phyloP scores from a whole-genome alignment of 257 asterid species.

The Paraleonurus japonicus region DNA sequence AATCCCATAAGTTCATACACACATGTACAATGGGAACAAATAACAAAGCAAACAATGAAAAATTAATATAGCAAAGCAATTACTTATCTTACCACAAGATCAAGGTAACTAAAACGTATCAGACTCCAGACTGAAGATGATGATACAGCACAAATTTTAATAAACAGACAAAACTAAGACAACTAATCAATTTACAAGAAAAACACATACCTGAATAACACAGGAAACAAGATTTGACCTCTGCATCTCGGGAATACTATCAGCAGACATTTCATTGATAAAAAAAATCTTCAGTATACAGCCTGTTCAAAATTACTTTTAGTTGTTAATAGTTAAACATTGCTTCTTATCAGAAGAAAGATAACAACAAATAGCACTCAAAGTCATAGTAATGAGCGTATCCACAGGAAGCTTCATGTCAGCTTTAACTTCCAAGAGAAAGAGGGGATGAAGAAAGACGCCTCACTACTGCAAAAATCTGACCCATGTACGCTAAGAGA shows the following conservation, averaged over 20 bases:
- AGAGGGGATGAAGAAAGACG: neutral
- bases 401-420: neutral
- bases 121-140: neutral
- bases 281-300: constrained; percentile 88
- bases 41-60: neutral
- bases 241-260: constrained; percentile 94
- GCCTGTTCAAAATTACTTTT: constrained; percentile 45
- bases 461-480: neutral
- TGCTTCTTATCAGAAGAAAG: neutral
- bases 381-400: neutral
- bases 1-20: neutral
- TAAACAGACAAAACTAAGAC: neutral
- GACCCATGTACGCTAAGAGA: neutral
- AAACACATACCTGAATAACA: constrained; percentile 78
- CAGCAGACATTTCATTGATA: constrained; percentile 72
- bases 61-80: neutral
- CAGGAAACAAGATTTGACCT: constrained; percentile 88
- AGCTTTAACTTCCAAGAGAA: neutral
- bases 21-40: neutral
- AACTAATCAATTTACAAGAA: neutral
- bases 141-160: constrained; percentile 2
- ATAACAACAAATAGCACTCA: neutral
- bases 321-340: neutral
- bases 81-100: neutral
- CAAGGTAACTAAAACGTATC: neutral